Evolutionary conservation across 345 rosid species (phyloP).

Genomic region (Microcos paniculata): DNA sequence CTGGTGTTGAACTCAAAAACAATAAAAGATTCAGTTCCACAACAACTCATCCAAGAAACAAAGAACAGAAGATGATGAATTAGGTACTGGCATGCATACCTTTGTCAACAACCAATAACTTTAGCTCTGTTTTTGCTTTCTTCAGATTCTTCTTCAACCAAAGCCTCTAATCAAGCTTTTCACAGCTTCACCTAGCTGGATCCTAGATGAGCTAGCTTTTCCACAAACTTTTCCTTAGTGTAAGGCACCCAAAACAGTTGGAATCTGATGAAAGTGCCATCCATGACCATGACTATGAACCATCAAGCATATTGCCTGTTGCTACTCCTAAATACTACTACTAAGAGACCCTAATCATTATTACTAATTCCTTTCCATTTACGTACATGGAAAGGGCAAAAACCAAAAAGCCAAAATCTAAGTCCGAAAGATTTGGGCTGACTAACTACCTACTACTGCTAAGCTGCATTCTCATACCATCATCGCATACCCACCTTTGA

Average conservation of each 20-base stretch:
- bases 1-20: background rate
- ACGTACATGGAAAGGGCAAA: background rate
- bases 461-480: background rate
- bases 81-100: background rate
- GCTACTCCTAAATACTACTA: background rate
- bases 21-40: background rate
- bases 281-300: no score
- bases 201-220: background rate
- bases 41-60: background rate
- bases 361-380: background rate
- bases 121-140: background rate
- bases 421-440: background rate
- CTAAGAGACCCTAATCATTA: background rate
- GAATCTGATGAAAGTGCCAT: background rate
- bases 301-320: no score
- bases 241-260: background rate
- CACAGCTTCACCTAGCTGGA: background rate
- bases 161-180: background rate
- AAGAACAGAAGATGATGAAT: background rate
- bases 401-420: background rate
- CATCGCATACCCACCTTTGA: background rate
- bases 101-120: conserved; percentile 3
- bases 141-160: background rate
- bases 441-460: no score
- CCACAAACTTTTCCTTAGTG: background rate